Evolutionary conservation across 345 rosid genomes (phyloP).

Genomic region (Pistacia atlantica): DNA sequence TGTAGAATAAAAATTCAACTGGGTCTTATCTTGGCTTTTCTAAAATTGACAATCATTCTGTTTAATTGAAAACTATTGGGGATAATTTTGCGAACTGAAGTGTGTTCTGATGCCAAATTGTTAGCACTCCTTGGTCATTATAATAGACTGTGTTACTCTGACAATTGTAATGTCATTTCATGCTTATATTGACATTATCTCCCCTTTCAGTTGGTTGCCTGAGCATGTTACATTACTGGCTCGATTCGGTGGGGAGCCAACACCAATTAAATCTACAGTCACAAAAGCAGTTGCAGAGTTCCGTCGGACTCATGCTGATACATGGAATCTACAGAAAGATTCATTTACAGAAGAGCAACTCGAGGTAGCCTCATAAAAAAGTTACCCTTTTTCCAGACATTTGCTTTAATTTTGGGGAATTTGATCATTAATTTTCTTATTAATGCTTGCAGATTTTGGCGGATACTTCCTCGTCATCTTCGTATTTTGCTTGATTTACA

Average conservation of each 20-base stretch:
- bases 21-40: neutral
- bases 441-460: constrained; percentile 78
- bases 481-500: constrained; percentile 80
- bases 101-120: neutral
- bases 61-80: neutral
- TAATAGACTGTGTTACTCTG: neutral
- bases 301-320: constrained; percentile 94
- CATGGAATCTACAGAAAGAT: constrained; percentile 92
- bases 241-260: constrained; percentile 77
- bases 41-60: neutral
- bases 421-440: neutral
- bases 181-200: constrained; percentile 1
- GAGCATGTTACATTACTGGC: constrained; percentile 89
- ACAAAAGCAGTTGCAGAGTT: constrained; percentile 99
- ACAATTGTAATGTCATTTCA: neutral
- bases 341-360: constrained; percentile 92
- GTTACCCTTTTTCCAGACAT: neutral
- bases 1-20: neutral
- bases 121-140: neutral
- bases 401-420: constrained; percentile 2
- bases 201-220: constrained; percentile 77
- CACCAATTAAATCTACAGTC: constrained; percentile 88
- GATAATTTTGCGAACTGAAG: neutral
- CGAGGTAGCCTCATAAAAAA: constrained; percentile 54
- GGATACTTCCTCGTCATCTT: constrained; percentile 90